Conservation (phyloP, 306 rosid genomes). For the Quercus berberidifolia region DNA sequence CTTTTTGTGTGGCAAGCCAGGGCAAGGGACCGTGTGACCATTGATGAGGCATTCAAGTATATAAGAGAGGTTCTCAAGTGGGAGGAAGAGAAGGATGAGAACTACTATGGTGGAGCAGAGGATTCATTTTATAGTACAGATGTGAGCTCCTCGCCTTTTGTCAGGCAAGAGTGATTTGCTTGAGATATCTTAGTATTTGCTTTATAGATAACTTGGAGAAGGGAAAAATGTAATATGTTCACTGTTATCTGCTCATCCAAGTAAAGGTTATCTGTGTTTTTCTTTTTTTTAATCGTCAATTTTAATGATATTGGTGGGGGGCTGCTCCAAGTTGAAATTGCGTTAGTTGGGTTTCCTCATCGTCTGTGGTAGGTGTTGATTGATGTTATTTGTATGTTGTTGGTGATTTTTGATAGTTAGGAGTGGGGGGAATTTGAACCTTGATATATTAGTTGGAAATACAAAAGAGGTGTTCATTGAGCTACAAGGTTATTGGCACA, state of each 20-base stretch:
- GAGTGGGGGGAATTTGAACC: no score
- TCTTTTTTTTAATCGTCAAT: constrained; percentile 2
- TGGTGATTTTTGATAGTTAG: no score
- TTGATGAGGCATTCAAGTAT: constrained; percentile 91
- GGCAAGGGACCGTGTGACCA: constrained; percentile 76
- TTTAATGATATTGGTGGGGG: not conserved
- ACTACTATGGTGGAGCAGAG: constrained; percentile 73
- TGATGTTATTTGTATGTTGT: no score
- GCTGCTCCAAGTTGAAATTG: no score
- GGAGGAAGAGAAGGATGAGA: constrained; percentile 92
- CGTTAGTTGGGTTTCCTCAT: no score
- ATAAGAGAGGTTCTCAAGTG: constrained; percentile 89
- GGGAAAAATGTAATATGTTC: constrained; percentile 26
- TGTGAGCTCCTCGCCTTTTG: constrained; percentile 81
- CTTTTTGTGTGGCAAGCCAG: constrained; percentile 86
- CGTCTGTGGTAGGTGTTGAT: no score
- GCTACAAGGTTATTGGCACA: no score
- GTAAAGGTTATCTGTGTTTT: not conserved
- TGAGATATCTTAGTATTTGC: constrained; percentile 5
- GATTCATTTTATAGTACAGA: constrained; percentile 96
- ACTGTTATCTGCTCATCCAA: constrained; percentile 1
- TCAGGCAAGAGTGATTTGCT: constrained; percentile 52
- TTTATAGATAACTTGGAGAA: constrained; percentile 1
- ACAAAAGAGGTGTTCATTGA: no score
- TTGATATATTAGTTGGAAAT: no score